Evolutionary conservation across 352 stramenopile species (phyloP), one percentile per base, ranked within the genome.

Genomic region (Peronospora destructor): DNA sequence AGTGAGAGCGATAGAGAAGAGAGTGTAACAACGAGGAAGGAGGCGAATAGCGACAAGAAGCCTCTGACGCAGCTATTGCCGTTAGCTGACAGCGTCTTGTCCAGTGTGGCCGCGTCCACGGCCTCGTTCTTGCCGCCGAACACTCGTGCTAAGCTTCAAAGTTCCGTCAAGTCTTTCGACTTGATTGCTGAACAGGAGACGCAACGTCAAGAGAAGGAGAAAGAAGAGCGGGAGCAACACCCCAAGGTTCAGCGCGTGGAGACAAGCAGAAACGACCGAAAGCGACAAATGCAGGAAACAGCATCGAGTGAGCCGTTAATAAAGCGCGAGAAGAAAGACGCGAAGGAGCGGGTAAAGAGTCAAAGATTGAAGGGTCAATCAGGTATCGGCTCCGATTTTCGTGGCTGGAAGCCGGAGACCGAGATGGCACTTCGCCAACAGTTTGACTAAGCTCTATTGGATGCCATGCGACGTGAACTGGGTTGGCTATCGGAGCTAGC

Each of bases 391-490:
- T 78, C 73, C 14, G 66, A 91, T 47, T 92, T 91, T 26, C 65
- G 71, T 17, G 38, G 52, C 19, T 92, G 82, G 82, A 86, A 88
- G 47, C 82, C 71, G 21, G 82, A 92, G 52, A 74, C 73, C 7
- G 82, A 91, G 65, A 92, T 92, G 82, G 49, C 60, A 7, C 50
- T 90, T 45, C 68, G 82, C 0, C 82, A 93, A 60, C 72, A 87
- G 39, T 93, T 82, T 42, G 75, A 87, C 53, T 92, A 61, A 46
- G 76, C 81, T 2, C 74, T 90, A 28, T 53, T 90, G 23, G 81
- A 92, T 52, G 71, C 78, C 14, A 92, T 78, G 10, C 66, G 78
- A 47, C 74, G 81, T 0, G 76, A 90, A 50, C 81, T 90, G 73
- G 76, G 81, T 28, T 92, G 78, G 81, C 59, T 92, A 32, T 64